phyloP scores from a whole-genome alignment of 257 asterid genomes.

The Paraleonurus japonicus region DNA sequence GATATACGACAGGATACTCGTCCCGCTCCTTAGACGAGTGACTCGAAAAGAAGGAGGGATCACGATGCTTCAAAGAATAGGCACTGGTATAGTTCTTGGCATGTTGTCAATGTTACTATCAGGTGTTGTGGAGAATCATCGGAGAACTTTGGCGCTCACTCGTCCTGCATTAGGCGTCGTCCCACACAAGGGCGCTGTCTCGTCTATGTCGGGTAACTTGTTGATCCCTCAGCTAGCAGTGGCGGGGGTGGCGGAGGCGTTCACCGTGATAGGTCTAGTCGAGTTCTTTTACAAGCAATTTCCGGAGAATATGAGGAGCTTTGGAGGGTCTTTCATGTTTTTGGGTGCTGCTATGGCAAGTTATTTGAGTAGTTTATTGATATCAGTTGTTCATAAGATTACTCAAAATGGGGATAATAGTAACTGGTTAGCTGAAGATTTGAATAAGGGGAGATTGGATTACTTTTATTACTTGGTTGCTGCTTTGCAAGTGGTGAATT shows the following conservation, averaged over 20 bases:
- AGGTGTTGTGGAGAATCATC: conserved; percentile 27
- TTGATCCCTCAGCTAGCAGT: conserved; percentile 34
- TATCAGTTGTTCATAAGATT: conserved; percentile 26
- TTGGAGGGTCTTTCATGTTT: conserved; percentile 39
- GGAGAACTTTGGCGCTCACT: conserved; percentile 33
- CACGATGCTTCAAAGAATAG: conserved; percentile 41
- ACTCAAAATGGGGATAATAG: conserved; percentile 18
- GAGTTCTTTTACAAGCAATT: conserved; percentile 54
- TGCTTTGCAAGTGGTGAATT: conserved; percentile 37
- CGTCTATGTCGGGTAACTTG: conserved; percentile 50
- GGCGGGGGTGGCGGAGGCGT: conserved; percentile 44
- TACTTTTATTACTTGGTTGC: conserved; percentile 46
- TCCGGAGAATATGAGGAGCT: conserved; percentile 58
- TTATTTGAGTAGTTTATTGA: conserved; percentile 41
- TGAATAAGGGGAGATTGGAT: conserved; percentile 50
- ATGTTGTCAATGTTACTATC: conserved; percentile 34
- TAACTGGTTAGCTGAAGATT: conserved; percentile 49
- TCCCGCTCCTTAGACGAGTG: conserved; percentile 30
- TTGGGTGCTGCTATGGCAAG: conserved; percentile 35
- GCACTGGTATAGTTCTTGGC: conserved; percentile 31
- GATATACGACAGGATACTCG: conserved; percentile 34
- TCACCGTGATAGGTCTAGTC: conserved; percentile 32
- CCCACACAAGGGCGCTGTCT: conserved; percentile 30
- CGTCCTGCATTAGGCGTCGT: conserved; percentile 32
- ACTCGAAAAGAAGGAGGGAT: conserved; percentile 35